Evolutionary conservation across 805 yeast genomes (phyloP), one percentile per base, ranked within the genome.

Genomic region (Metschnikowia vanudenii): DNA sequence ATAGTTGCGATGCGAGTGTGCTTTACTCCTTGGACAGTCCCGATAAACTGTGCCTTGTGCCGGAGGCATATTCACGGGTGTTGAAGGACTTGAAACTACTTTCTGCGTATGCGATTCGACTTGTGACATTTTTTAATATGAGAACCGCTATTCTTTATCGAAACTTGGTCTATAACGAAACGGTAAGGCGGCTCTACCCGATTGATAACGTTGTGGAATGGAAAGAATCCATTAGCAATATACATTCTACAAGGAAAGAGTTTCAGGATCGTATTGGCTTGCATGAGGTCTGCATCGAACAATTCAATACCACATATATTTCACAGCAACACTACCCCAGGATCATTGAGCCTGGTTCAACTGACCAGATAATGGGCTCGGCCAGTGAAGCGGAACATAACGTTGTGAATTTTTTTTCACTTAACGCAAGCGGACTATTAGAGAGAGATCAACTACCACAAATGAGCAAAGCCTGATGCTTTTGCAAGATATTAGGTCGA

Each of bases 91-190:
- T 69, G 36, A 59, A 60, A 41, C 16, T 29, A 11, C 44, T 60
- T 17, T 42, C 69, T 4, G 55, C 64, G 16, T 69, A 71, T 48
- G 59, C 65, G 26, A 58, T 67, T 5, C 52, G 76, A 26, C 29
- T 64, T n/a, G 49, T 55, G 13, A 60, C 65, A 6, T 71, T 64
- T 45, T 58, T 71, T 36, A 62, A 57, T 41, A 46, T 47, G 34
- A 54, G 76, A 29, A 45, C 67, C 11, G 47, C 53, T 12, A 48
- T 63, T 8, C 56, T 71, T 38, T 69, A 71, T 53, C 56, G 59
- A 42, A 51, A 53, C 11, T 47, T 65, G 16, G 67, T 70, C 9
- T 59, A 60, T 46, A 63, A 61, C 39, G 47, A 47, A 30, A 46
- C 48, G 13, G 57, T 59, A 8, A 55, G 57, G 28, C 49, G 49